A percentile compares a stretch with the other conserved stretches of the same genome.
Evolutionary conservation across 768 basidiomycete species (phyloP).

Genomic region (Tricholoma matsutake): DNA sequence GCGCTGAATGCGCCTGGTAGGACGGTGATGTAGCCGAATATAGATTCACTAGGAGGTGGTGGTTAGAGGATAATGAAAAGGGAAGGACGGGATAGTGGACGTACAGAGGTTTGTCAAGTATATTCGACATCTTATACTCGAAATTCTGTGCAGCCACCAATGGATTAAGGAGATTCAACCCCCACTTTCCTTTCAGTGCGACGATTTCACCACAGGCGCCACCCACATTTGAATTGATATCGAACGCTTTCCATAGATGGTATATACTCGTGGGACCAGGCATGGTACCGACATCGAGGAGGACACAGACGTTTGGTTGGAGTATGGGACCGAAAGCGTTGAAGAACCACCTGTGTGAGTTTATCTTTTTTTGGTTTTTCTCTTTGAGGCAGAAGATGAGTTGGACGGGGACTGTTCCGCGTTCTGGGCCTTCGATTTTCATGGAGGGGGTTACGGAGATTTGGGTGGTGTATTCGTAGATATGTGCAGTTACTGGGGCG

Average conservation of each 20-base stretch:
- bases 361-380: constrained; percentile 95
- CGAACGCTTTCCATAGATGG: constrained; percentile 93
- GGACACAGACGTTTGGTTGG: constrained; percentile 89
- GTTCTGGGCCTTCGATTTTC: constrained; percentile 78
- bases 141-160: constrained; percentile 91
- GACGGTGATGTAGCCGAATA: constrained; percentile 95
- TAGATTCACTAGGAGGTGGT: constrained; percentile 49
- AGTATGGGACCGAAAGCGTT: constrained; percentile 81
- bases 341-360: constrained; percentile 94
- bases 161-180: constrained; percentile 77
- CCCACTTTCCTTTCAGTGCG: constrained; percentile 83
- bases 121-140: constrained; percentile 93
- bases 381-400: constrained; percentile 91
- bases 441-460: constrained; percentile 79
- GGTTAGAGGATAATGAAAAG: not conserved
- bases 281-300: constrained; percentile 81
- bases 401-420: constrained; percentile 85
- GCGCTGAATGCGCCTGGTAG: constrained; percentile 92
- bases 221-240: constrained; percentile 86
- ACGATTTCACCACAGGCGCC: constrained; percentile 98
- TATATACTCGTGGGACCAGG: constrained; percentile 89
- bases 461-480: constrained; percentile 94
- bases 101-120: constrained; percentile 82
- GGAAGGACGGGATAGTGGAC: constrained; percentile 15
- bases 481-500: constrained; percentile 81